Conservation (phyloP, 2,329 filamentous ascomycete species). For the Cercospora nicotianae region DNA sequence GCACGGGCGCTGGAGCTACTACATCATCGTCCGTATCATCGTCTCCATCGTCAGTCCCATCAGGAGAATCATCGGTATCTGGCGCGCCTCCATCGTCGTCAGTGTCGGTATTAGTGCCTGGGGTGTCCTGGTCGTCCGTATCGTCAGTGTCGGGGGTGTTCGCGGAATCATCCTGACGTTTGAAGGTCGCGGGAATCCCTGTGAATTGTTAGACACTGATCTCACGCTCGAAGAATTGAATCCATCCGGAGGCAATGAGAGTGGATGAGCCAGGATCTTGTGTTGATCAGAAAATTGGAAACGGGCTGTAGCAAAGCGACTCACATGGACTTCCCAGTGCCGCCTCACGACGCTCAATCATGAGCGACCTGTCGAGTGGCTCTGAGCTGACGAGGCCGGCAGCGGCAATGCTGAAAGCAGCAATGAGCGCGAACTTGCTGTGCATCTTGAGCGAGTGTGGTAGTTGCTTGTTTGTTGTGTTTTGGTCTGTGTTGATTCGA, state of each 20-base stretch:
- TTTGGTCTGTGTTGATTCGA: neutral
- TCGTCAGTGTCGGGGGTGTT: neutral
- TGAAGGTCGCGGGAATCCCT: neutral
- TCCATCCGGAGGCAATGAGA: neutral
- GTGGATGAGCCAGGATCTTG: neutral
- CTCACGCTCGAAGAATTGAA: neutral
- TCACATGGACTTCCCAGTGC: neutral
- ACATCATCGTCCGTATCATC: neutral
- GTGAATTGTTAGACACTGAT: neutral
- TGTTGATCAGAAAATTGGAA: neutral
- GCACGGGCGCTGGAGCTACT: neutral
- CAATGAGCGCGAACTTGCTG: constrained; percentile 5
- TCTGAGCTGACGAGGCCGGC: constrained; percentile 5
- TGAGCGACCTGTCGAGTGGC: constrained; percentile 4
- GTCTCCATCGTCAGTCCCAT: neutral
- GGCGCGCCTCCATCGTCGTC: neutral
- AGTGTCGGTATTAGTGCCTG: neutral
- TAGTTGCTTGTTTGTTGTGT: neutral
- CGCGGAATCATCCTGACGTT: neutral
- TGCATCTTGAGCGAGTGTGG: constrained; percentile 10
- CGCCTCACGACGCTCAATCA: constrained; percentile 1
- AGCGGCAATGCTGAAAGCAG: constrained; percentile 9
- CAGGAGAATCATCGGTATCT: neutral
- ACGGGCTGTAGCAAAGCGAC: neutral
- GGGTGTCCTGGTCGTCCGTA: neutral